Evolutionary conservation across 805 yeast species (phyloP).

Genomic region (Ogataea sp.): DNA sequence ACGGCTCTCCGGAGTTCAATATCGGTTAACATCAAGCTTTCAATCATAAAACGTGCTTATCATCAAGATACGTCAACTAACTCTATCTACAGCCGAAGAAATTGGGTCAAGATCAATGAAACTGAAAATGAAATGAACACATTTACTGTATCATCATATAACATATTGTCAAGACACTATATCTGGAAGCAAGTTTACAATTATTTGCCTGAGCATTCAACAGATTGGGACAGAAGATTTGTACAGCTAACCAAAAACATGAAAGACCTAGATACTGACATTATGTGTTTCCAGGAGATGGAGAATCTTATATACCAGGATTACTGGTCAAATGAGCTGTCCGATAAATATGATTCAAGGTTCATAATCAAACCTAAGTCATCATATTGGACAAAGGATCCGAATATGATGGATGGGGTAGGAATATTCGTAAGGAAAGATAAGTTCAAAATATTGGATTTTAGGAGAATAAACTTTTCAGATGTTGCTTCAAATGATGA

Average conservation of each 20-base stretch:
- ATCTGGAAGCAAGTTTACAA: constrained; percentile 52
- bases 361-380: constrained; percentile 46
- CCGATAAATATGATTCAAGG: constrained; percentile 33
- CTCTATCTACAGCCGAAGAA: constrained; percentile 15
- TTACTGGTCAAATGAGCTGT: constrained; percentile 17
- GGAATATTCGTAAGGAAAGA: constrained; percentile 42
- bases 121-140: constrained; percentile 1
- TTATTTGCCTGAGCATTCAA: constrained; percentile 37
- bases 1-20: no score
- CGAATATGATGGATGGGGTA: constrained; percentile 51
- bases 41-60: neutral
- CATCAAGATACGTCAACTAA: constrained; percentile 2
- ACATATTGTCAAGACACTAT: constrained; percentile 34
- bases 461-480: constrained; percentile 25
- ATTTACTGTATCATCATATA: constrained; percentile 26
- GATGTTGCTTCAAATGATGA: constrained; percentile 15
- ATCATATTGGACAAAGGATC: constrained; percentile 39
- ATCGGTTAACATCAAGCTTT: no score
- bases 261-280: constrained; percentile 33
- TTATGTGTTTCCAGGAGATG: constrained; percentile 44
- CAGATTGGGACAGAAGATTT: constrained; percentile 44
- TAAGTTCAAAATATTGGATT: constrained; percentile 34
- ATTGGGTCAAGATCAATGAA: constrained; percentile 8
- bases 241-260: constrained; percentile 32
- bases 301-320: constrained; percentile 20